Evolutionary conservation across 2,329 filamentous ascomycete species (phyloP).

Genomic region (Fusarium fujikuroi): DNA sequence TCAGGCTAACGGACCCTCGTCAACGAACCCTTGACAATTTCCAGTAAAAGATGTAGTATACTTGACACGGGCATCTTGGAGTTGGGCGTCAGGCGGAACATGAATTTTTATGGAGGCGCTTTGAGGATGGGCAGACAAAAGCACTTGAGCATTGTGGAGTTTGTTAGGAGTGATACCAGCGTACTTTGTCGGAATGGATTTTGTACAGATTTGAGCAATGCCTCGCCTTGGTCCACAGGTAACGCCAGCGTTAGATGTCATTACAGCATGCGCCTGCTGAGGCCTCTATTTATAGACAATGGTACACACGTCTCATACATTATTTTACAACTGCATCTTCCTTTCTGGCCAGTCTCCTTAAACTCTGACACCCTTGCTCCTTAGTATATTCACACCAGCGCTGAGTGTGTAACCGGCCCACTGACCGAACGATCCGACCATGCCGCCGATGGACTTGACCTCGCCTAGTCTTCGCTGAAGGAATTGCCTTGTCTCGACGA

Average conservation of each 20-base stretch:
- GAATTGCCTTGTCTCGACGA: conserved; percentile 81
- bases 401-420: conserved; percentile 86
- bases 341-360: conserved; percentile 51
- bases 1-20: conserved; percentile 68
- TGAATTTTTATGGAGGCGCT: conserved; percentile 15
- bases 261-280: conserved; percentile 24
- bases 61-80: conserved; percentile 13
- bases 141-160: conserved; percentile 12
- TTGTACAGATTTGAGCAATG: conserved; percentile 9
- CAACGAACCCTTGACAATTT: conserved; percentile 58
- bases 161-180: conserved; percentile 22
- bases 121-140: conserved; percentile 12
- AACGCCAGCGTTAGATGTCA: not conserved
- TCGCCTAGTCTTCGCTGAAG: conserved; percentile 80
- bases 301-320: conserved; percentile 41
- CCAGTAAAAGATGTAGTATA: conserved; percentile 6
- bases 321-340: conserved; percentile 39
- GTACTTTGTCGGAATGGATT: conserved; percentile 8
- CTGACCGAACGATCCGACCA: conserved; percentile 72
- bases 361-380: conserved; percentile 88
- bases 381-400: conserved; percentile 81
- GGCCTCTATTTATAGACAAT: conserved; percentile 26
- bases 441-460: conserved; percentile 68
- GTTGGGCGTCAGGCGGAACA: conserved; percentile 11
- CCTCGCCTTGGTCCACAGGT: not conserved